Base-by-base conservation (phyloP, 805 yeast species). In the Ogataea zsoltii region DNA sequence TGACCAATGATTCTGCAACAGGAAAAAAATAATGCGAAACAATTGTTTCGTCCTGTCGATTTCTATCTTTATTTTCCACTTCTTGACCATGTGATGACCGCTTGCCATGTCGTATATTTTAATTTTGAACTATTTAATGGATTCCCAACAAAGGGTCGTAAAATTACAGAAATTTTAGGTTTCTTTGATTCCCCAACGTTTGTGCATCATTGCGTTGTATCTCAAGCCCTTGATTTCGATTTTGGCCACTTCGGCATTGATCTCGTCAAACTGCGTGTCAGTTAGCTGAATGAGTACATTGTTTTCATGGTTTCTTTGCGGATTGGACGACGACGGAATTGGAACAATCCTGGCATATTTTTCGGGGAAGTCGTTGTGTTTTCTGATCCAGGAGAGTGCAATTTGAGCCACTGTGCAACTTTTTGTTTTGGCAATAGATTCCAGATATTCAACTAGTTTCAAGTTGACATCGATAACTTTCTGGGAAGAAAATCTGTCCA, bases 261-360 rank as follows among this genome's bases (percentile, higher is more conserved):
- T 70, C 45, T 75, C 76, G 0, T 66, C 64, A 51, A 85, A 74
- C 45, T 85, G 89, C 0, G 61, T 76, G n/a, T 76, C 81, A 2
- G 80, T 61, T 44, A 89, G 67, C 10, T 65, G 63, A 38, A 77
- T 54, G 39, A 62, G 63, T 17, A 70, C 66, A 52, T 77, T 70
- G 66, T 88, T 90, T 60, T 80, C 85, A 38, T 72, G 70, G 14
- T 85, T 79, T 62, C 88, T 82, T 10, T 64, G 69, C 3, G 68
- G 62, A 31, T 82, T 76, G 6, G 89, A 76, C 3, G 88, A 83
- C 42, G 91, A 83, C 16, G 97, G 96, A 61, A 90, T 85, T 28
- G 96, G 95, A 37, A 90, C 59, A 35, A 88, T 72, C 47, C 67
- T 71, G 19, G 90, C 77, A 43, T 69, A 73, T 25, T 53, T 55